Evolutionary conservation across 225 moss, liverwort and hornwort species (phyloP).

Genomic region (Neckera pumila): DNA sequence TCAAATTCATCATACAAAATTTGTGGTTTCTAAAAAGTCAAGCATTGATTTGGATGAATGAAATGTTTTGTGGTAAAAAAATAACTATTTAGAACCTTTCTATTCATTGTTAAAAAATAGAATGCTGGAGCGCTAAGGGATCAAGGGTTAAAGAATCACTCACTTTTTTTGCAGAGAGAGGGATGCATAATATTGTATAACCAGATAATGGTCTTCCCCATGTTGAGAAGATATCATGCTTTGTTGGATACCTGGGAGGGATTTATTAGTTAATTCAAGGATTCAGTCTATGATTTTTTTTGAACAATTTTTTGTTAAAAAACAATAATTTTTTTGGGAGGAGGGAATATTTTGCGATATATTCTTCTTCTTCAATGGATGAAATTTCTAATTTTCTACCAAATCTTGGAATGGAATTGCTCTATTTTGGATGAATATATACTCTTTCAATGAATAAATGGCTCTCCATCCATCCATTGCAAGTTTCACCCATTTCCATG

Average conservation of each 20-base stretch:
- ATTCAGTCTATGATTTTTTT: background rate
- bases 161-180: background rate
- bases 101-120: background rate
- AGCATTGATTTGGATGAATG: background rate
- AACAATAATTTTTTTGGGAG: no score
- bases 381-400: no score
- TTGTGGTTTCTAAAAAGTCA: background rate
- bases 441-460: no score
- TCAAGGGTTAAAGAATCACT: background rate
- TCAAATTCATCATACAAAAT: fast-evolving
- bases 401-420: no score
- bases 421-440: no score
- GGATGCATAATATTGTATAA: no score
- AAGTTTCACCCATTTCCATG: no score
- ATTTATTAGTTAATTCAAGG: background rate
- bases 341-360: no score
- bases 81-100: fast-evolving
- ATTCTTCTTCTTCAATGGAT: no score
- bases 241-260: fast-evolving
- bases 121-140: fast-evolving
- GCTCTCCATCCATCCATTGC: no score
- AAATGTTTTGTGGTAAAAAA: background rate
- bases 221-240: background rate
- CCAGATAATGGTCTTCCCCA: no score
- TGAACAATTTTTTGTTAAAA: no score